Conservation (phyloP, 768 basidiomycete species). For the Floccularia luteovirens region DNA sequence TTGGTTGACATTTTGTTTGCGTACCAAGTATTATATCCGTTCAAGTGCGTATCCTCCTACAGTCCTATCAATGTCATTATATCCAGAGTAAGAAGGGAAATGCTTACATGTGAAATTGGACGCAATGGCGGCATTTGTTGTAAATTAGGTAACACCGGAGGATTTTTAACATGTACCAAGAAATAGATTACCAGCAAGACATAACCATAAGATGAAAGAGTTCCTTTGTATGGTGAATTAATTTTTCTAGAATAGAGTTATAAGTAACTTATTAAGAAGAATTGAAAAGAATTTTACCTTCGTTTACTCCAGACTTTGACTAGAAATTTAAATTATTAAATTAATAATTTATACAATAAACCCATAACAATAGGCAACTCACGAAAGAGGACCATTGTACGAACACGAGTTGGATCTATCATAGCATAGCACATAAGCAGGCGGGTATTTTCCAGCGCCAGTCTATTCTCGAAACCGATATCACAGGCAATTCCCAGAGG, state of each 20-base stretch:
- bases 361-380: slow-evolving; percentile 29
- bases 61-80: slow-evolving; percentile 8
- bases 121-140: slow-evolving; percentile 91
- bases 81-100: slow-evolving; percentile 2
- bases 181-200: slow-evolving; percentile 98
- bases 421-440: slow-evolving; percentile 96
- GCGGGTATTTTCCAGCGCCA: slow-evolving; percentile 95
- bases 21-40: slow-evolving; percentile 78
- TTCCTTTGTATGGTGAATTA: slow-evolving; percentile 97
- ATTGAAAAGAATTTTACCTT: slow-evolving; percentile 39
- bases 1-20: no score
- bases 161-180: slow-evolving; percentile 95
- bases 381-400: slow-evolving; percentile 95
- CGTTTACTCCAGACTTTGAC: slow-evolving; percentile 99
- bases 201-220: slow-evolving; percentile 95
- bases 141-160: slow-evolving; percentile 92
- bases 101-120: slow-evolving; percentile 67
- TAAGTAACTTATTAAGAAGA: slow-evolving; percentile 5
- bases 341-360: slow-evolving; percentile 10
- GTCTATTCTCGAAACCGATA: slow-evolving; percentile 96
- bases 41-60: slow-evolving; percentile 76
- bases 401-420: slow-evolving; percentile 89
- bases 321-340: slow-evolving; percentile 20
- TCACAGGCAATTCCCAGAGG: slow-evolving; percentile 93
- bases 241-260: slow-evolving; percentile 62